phyloP scores from a whole-genome alignment of 2,329 filamentous ascomycete species.

The Colletotrichum scovillei region DNA sequence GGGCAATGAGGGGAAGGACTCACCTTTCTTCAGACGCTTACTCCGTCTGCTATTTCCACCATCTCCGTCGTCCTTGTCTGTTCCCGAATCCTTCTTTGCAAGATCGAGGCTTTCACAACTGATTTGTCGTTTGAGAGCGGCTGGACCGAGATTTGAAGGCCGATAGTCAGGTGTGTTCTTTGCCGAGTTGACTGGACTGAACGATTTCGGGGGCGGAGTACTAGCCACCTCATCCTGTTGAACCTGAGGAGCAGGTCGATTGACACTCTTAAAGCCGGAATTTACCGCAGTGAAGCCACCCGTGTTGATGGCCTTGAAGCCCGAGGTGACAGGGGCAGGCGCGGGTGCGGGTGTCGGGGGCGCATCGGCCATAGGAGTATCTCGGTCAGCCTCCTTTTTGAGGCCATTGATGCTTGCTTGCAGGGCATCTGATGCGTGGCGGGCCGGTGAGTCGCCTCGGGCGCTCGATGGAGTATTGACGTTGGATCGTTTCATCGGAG shows the following conservation, averaged over 20 bases:
- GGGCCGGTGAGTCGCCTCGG: constrained; percentile 75
- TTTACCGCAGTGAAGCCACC: constrained; percentile 82
- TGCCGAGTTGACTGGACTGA: constrained; percentile 71
- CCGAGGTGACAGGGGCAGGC: constrained; percentile 55
- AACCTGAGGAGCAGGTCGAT: constrained; percentile 52
- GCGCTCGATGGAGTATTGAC: constrained; percentile 69
- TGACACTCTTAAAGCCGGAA: constrained; percentile 74
- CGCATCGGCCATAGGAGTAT: constrained; percentile 60
- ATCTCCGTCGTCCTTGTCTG: constrained; percentile 70
- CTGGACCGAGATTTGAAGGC: constrained; percentile 63
- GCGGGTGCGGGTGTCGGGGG: constrained; percentile 49
- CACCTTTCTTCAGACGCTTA: constrained; percentile 87
- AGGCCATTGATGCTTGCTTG: constrained; percentile 60
- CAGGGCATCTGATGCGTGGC: constrained; percentile 64
- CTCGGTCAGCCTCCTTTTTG: constrained; percentile 59
- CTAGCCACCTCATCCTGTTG: constrained; percentile 59
- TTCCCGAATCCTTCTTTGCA: constrained; percentile 58
- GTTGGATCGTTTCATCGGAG: constrained; percentile 75
- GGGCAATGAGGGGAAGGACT: constrained; percentile 13
- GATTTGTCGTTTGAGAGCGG: constrained; percentile 81
- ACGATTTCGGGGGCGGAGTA: constrained; percentile 69
- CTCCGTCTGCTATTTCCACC: constrained; percentile 78
- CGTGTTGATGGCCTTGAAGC: constrained; percentile 71
- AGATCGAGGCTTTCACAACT: constrained; percentile 68
- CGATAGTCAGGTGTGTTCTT: constrained; percentile 75